A percentile compares a stretch with the other conserved stretches of the same genome.
phyloP scores from a whole-genome alignment of 371 early-diverging fungal genomes.

The Thermomucor indicae-seudaticae region DNA sequence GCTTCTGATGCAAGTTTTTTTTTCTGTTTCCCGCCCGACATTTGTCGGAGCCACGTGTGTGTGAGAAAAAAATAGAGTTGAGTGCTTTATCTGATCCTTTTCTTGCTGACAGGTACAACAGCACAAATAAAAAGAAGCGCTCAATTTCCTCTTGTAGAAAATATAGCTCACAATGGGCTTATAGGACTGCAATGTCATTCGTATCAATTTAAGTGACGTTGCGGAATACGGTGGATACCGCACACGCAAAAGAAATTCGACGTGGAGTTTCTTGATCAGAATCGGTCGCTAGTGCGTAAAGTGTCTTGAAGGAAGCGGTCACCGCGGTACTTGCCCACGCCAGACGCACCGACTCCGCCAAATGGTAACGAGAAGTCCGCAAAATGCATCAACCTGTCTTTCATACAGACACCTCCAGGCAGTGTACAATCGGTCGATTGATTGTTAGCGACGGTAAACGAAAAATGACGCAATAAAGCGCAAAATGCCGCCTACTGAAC shows the following conservation, averaged over 20 bases:
- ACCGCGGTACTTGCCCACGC: conserved; percentile 89
- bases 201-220: conserved; percentile 26
- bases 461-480: conserved; percentile 24
- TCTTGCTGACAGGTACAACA: not conserved
- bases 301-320: conserved; percentile 63
- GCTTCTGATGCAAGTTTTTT: not conserved
- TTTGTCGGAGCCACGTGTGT: not conserved
- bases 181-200: conserved; percentile 29
- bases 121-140: not conserved
- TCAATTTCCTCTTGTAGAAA: conserved; percentile 7
- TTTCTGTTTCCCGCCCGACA: not conserved
- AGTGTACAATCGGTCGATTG: conserved; percentile 55
- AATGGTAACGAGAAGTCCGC: conserved; percentile 75
- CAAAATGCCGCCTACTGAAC: not conserved
- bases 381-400: conserved; percentile 77
- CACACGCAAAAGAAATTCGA: conserved; percentile 31
- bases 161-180: conserved; percentile 27
- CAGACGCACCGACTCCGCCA: conserved; percentile 90
- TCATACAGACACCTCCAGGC: conserved; percentile 77
- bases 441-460: too few relatives aligned
- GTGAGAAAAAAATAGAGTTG: too few relatives aligned
- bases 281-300: conserved; percentile 71
- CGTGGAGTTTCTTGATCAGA: conserved; percentile 45
- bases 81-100: too few relatives aligned
- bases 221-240: conserved; percentile 64